Base-by-base conservation (phyloP, 1,284 basidiomycete species). In the Stereum hirsutum region DNA sequence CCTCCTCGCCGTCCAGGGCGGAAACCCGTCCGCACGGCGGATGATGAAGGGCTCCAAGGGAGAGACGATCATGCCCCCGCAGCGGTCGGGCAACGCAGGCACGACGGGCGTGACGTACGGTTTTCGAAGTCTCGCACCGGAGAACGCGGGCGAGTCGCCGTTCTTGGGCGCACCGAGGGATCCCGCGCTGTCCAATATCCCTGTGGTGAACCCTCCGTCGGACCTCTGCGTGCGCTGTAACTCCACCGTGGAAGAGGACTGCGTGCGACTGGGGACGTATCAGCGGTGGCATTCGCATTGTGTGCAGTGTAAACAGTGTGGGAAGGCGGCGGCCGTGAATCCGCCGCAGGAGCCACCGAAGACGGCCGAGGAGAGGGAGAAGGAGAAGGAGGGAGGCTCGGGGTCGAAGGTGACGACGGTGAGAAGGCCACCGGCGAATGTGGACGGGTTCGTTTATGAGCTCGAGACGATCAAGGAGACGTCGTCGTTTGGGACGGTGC, bases 231-330 rank as follows among this genome's bases (percentile, higher is more conserved):
- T 90, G 38, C 82, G 79, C 51, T 99, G 96, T 60, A 76, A 77
- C 32, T 70, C 82, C 49, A 95, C 94, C 0, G 89, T 99, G 19
- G 96, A 99, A 62, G 96, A 99, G 60, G 95, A 99, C 56, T 99
- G 96, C 57, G 83, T 91, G 32, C 75, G 95, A 44, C 68, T 95
- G 24, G 94, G 93, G 28, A 93, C 92, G 25, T 94, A 93, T 64
- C 82, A 92, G 57, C 77, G 96, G 41, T 99, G 96, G 96, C 96
- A 99, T 63, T 88, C 90, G 2, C 75, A 86, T 24, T 99, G 95
- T 61, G 68, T 99, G 35, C 79, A 84, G 49, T 99, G 95, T 55
- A 63, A 64, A 11, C 69, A 66, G 15, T 98, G 96, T 56, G 85
- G 88, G 12, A 88, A 83, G 58, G 70, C 72, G 26, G 89, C 92